Base-by-base conservation (phyloP, 257 asterid species). In the Nyctanthes arbortristis region DNA sequence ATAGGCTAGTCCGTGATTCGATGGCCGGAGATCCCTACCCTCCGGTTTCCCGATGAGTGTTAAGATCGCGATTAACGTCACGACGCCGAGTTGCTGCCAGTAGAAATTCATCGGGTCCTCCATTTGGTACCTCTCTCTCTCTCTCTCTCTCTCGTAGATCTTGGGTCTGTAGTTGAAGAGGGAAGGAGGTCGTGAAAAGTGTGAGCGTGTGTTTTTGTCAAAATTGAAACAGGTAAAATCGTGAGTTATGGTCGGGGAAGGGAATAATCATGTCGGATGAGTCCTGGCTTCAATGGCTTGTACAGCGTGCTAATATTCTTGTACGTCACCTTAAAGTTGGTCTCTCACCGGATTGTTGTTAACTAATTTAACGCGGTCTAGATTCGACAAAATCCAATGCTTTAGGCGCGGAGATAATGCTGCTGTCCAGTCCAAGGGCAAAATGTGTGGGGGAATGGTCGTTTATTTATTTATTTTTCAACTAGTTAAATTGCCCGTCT, bases 181-280 rank as follows among this genome's bases (percentile, higher is more conserved):
- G 1, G 45, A 58, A 36, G 71, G 18, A 61, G 32, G 60, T 25
- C 34, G 28, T 49, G 64, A 7, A 7, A 63, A 24, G 36, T 24
- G 68, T 60, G 14, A 49, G 61, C 18, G 68, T 68, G 54, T 58
- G 0, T 18, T 30, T 2, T 62, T 36, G 76, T 63, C 65, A 72
- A 72, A 58, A 55, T 3, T 27, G 9, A 24, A 29, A 73, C 61
- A 40, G 40, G 35, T 73, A 25, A 66, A 30, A 2, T 47, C 77
- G 72, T 73, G 63, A 59, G 10, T 6, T 32, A 5, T 52, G 40
- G 45, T 59, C 56, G 63, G 68, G 7, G 52, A 25, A n/a, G n/a
- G n/a, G n/a, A n/a, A n/a, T n/a, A n/a, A n/a, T n/a, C n/a, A n/a
- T n/a, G n/a, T n/a, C n/a, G n/a, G n/a, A n/a, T n/a, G n/a, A n/a